phyloP scores from a whole-genome alignment of 2,329 filamentous ascomycete genomes.

The Cladophialophora exuberans region DNA sequence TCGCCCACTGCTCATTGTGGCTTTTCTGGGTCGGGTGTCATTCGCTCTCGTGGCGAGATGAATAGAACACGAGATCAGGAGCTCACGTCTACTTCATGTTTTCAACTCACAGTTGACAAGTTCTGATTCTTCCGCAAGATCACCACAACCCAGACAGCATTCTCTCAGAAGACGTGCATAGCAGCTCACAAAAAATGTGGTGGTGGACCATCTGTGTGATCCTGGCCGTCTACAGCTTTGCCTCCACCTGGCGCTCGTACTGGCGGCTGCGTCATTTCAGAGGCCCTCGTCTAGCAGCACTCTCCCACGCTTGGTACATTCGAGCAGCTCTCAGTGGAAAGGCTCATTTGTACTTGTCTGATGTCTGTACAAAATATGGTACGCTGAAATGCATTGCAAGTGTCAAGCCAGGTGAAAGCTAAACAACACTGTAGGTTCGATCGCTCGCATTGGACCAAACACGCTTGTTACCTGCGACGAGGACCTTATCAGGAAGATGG shows the following conservation, averaged over 20 bases:
- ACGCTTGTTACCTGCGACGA: conserved; percentile 55
- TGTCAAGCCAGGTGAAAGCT: too few relatives aligned
- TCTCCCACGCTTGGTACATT: conserved; percentile 20
- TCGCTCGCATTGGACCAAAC: conserved; percentile 53
- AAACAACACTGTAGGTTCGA: conserved; percentile 25
- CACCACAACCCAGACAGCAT: too few relatives aligned
- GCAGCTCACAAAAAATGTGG: too few relatives aligned
- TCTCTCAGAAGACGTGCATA: too few relatives aligned
- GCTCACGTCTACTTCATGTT: too few relatives aligned
- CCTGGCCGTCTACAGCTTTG: background rate
- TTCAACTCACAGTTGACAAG: too few relatives aligned
- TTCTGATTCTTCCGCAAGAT: too few relatives aligned
- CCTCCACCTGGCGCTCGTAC: conserved; percentile 12
- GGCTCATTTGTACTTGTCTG: conserved; percentile 8
- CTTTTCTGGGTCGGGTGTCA: too few relatives aligned
- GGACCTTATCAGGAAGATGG: conserved; percentile 44
- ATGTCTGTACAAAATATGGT: conserved; percentile 19
- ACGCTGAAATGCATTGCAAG: too few relatives aligned
- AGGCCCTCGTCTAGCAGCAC: conserved; percentile 19
- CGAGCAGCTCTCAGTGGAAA: conserved; percentile 7
- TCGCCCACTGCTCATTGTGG: too few relatives aligned
- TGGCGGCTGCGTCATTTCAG: conserved; percentile 19
- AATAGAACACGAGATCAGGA: too few relatives aligned
- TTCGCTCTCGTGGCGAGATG: too few relatives aligned
- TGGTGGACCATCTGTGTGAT: background rate